phyloP scores from a whole-genome alignment of 1,284 basidiomycete genomes.

The Athelia psychrophila region DNA sequence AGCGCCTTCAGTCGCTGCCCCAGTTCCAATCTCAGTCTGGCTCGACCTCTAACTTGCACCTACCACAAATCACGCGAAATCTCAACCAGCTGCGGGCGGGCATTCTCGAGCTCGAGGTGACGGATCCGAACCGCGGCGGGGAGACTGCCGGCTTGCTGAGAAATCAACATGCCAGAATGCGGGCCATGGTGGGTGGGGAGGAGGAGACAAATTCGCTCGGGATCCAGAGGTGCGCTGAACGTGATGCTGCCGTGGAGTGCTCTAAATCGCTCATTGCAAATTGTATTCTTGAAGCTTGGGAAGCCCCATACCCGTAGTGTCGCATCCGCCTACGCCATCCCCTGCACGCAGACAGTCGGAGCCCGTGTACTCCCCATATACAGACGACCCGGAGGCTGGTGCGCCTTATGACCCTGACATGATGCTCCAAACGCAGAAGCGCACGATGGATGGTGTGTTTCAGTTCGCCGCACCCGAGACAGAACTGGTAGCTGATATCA shows the following conservation, averaged over 20 bases:
- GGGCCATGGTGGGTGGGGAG: slow-evolving; percentile 61
- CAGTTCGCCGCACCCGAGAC: neutral
- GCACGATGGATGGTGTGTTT: slow-evolving; percentile 69
- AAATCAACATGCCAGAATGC: slow-evolving; percentile 70
- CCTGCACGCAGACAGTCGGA: slow-evolving; percentile 18
- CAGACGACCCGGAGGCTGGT: slow-evolving; percentile 62
- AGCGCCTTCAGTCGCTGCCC: slow-evolving; percentile 58
- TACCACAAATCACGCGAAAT: slow-evolving; percentile 65
- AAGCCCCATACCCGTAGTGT: slow-evolving; percentile 21
- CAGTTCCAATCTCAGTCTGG: slow-evolving; percentile 16
- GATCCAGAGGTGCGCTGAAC: slow-evolving; percentile 26
- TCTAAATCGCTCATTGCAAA: too few species aligned
- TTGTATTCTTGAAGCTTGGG: slow-evolving; percentile 11
- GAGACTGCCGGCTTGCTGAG: slow-evolving; percentile 44
- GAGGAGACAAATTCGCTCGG: slow-evolving; percentile 26
- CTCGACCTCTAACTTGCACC: slow-evolving; percentile 41
- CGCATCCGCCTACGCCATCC: slow-evolving; percentile 14
- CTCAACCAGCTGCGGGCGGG: slow-evolving; percentile 58
- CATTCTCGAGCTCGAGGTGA: slow-evolving; percentile 55
- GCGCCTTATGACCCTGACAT: slow-evolving; percentile 37
- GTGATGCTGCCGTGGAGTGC: too few species aligned
- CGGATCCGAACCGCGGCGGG: slow-evolving; percentile 37
- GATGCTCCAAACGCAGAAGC: slow-evolving; percentile 66
- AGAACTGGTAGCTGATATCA: neutral
- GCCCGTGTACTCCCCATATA: slow-evolving; percentile 57